Conservation (phyloP, 805 yeast species). For the Wickerhamiella cacticola region DNA sequence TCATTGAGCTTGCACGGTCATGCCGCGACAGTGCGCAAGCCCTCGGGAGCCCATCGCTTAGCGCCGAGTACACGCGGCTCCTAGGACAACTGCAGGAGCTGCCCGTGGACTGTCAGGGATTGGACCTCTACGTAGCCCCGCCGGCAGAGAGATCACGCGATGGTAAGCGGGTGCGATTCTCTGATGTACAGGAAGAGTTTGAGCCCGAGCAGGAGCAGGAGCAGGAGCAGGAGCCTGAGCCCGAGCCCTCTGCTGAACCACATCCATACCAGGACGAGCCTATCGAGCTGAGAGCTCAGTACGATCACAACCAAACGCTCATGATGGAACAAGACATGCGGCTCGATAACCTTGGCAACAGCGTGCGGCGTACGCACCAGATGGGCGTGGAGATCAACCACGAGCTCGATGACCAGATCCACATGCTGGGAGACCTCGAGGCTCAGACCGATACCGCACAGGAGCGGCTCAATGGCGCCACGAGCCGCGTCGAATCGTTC, state of each 20-base stretch:
- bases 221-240: not conserved
- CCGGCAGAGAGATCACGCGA: not conserved
- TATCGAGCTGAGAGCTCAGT: constrained; percentile 6
- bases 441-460: constrained; percentile 29
- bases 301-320: constrained; percentile 19
- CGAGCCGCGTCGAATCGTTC: constrained; percentile 28
- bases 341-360: constrained; percentile 27
- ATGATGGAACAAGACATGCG: constrained; percentile 32
- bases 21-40: constrained; percentile 11
- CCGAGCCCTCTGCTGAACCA: not conserved
- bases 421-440: constrained; percentile 31
- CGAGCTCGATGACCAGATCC: constrained; percentile 30
- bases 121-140: constrained; percentile 1
- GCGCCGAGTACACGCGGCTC: constrained; percentile 9
- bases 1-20: constrained; percentile 13
- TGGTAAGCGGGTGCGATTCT: constrained; percentile 7
- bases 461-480: constrained; percentile 27
- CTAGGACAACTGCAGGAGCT: constrained; percentile 3
- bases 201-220: constrained; percentile 7
- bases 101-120: not conserved
- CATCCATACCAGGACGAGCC: not conserved
- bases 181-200: constrained; percentile 12
- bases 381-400: constrained; percentile 31
- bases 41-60: not conserved
- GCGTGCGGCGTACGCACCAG: constrained; percentile 31